Base-by-base conservation (phyloP, 1,139 yeast species). In the Yamadazyma membranifaciens region DNA sequence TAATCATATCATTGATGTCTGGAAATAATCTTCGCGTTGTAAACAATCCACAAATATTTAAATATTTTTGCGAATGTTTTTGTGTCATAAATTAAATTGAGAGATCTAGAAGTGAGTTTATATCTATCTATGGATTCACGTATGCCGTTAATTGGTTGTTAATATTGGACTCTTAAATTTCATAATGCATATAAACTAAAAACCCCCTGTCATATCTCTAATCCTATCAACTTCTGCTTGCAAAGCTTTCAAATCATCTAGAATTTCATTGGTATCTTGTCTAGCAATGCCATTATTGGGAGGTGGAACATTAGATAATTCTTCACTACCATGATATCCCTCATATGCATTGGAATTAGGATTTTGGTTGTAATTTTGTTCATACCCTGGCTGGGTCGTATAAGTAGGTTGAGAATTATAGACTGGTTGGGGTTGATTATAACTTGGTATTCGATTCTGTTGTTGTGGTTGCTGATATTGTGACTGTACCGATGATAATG, bases 151-250 rank as follows among this genome's bases (percentile, higher is more conserved):
- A 20, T 20, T 20, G 24, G 24, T 20, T 20, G n/a, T n/a, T 20
- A 7, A 20, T 20, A 20, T 20, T 6, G 7, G 5, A 20, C 7
- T 20, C 24, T 20, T 20, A 20, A 20, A 20, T 6, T 20, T 20
- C 24, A 20, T 20, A 20, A 20, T 20, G 24, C 24, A 6, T 20
- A 7, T 20, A 16, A 9, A 17, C 45, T 57, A 71, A 48, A 70
- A 72, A 5, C 77, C 78, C n/a, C 77, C 77, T 6, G 77, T 70
- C 73, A 73, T 65, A 43, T 61, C 64, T 49, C 75, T 56, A 31
- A 74, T 73, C 44, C 70, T 69, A 52, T 82, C 83, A 14, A 82
- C 85, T 54, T 82, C 87, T 32, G 73, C 81, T 50, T 81, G 85
- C 39, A 82, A 62, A 14, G 81, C 81, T 53, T 76, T 76, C 45